phyloP scores from a whole-genome alignment of 2,329 filamentous ascomycete genomes.

The Penicillium brasilianum region DNA sequence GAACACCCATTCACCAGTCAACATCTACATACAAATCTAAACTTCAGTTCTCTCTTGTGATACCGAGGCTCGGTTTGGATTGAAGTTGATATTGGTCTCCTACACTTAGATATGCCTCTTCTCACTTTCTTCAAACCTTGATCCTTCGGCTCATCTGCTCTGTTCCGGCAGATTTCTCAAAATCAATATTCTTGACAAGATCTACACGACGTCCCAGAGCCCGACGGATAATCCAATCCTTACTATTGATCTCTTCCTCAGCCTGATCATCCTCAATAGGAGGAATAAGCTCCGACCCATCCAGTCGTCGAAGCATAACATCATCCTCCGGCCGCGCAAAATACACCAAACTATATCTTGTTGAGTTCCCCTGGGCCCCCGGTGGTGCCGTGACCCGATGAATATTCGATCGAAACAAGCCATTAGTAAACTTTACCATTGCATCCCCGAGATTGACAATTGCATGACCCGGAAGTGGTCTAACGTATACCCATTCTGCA shows the following conservation, averaged over 20 bases:
- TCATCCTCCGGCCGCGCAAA: constrained; percentile 59
- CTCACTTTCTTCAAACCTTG: neutral
- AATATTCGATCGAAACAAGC: constrained; percentile 47
- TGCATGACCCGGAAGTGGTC: constrained; percentile 55
- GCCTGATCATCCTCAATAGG: constrained; percentile 35
- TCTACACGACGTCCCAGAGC: constrained; percentile 43
- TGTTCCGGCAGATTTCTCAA: constrained; percentile 40
- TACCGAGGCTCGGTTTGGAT: neutral
- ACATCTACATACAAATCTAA: neutral
- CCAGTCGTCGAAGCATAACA: constrained; percentile 49
- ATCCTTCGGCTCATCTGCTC: constrained; percentile 43
- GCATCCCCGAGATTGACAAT: constrained; percentile 53
- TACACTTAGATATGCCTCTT: neutral
- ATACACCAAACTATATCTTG: constrained; percentile 60
- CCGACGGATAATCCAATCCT: constrained; percentile 50
- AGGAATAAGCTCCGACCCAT: constrained; percentile 43
- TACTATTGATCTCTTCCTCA: constrained; percentile 47
- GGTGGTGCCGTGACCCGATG: constrained; percentile 59
- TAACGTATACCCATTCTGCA: constrained; percentile 58
- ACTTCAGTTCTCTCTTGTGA: neutral
- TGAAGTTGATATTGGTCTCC: neutral
- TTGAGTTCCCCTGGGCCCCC: constrained; percentile 50
- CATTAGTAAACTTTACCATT: constrained; percentile 52
- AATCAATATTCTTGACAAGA: constrained; percentile 36
- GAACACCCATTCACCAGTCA: neutral